Evolutionary conservation across 116 monocot species (phyloP).

Genomic region (Zostera marina): DNA sequence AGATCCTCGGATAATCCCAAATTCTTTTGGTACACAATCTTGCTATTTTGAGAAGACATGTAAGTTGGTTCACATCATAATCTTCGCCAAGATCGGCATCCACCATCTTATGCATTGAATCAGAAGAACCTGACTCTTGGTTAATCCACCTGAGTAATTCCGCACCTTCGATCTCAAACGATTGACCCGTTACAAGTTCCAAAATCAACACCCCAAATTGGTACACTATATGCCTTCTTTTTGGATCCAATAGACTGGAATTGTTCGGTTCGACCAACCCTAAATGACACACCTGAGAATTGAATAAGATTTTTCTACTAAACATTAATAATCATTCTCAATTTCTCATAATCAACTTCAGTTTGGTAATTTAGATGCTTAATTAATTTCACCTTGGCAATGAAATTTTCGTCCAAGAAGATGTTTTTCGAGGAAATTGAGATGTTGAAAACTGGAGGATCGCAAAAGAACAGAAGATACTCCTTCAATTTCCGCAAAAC

Average conservation of each 20-base stretch:
- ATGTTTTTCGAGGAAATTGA: slow-evolving; percentile 52
- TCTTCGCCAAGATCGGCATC: slow-evolving; percentile 79
- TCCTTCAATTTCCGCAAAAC: slow-evolving; percentile 36
- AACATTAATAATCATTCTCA: too few relatives aligned
- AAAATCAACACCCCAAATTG: slow-evolving; percentile 77
- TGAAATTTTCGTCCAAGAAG: slow-evolving; percentile 55
- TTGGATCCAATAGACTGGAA: too few relatives aligned
- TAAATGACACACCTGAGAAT: too few relatives aligned
- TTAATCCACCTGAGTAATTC: slow-evolving; percentile 62
- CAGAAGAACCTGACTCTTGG: slow-evolving; percentile 40
- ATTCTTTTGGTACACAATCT: slow-evolving; percentile 48
- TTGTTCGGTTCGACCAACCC: too few relatives aligned
- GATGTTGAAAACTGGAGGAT: slow-evolving; percentile 49
- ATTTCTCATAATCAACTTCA: too few relatives aligned
- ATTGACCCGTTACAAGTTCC: slow-evolving; percentile 85
- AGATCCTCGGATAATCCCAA: slow-evolving; percentile 22
- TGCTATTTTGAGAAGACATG: slow-evolving; percentile 47
- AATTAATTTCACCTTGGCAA: slow-evolving; percentile 49
- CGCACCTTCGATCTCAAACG: slow-evolving; percentile 40
- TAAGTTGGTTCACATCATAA: slow-evolving; percentile 57
- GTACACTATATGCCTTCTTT: slow-evolving; percentile 24
- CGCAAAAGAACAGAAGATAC: slow-evolving; percentile 70
- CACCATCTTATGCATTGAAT: slow-evolving; percentile 74
- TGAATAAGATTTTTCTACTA: too few relatives aligned
- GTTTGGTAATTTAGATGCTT: not conserved